These are phyloP conservation scores for Termitomyces sp. DNA, from an alignment of 768 basidiomycete genomes.

Conservation along the genomic window DNA sequence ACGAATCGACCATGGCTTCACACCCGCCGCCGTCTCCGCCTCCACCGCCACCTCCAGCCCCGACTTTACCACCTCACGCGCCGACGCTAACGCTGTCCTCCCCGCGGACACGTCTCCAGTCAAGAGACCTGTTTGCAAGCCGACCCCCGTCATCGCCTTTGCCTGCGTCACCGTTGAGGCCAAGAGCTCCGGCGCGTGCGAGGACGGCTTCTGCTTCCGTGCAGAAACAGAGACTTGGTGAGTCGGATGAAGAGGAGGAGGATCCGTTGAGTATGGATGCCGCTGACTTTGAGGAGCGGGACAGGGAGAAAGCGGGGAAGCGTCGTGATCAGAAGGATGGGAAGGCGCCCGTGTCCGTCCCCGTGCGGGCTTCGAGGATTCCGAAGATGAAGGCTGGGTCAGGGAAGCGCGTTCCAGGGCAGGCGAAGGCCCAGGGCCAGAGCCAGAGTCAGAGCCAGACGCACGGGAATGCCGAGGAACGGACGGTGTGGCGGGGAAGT, in stretches of 20 bases:
- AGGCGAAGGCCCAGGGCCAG: too few species aligned
- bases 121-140: constrained; percentile 45
- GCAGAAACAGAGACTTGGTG: constrained; percentile 4
- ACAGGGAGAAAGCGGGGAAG: not conserved
- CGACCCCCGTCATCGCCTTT: constrained; percentile 67
- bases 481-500: not conserved
- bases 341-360: not conserved
- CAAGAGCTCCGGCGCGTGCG: constrained; percentile 53
- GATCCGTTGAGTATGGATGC: constrained; percentile 29
- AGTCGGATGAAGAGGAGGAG: constrained; percentile 27
- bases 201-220: constrained; percentile 7
- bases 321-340: not conserved
- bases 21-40: not conserved
- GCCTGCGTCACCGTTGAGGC: constrained; percentile 54
- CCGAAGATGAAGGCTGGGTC: not conserved
- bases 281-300: constrained; percentile 15
- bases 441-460: not conserved
- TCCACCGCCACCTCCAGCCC: not conserved
- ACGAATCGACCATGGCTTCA: not conserved
- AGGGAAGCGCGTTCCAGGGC: not conserved
- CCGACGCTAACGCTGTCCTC: not conserved
- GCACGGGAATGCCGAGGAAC: not conserved
- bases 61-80: not conserved
- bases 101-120: not conserved
- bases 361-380: not conserved